Evolutionary conservation across 768 basidiomycete species (phyloP), one percentile per base, ranked within the genome.

Genomic region (Solioccasus polychromus): DNA sequence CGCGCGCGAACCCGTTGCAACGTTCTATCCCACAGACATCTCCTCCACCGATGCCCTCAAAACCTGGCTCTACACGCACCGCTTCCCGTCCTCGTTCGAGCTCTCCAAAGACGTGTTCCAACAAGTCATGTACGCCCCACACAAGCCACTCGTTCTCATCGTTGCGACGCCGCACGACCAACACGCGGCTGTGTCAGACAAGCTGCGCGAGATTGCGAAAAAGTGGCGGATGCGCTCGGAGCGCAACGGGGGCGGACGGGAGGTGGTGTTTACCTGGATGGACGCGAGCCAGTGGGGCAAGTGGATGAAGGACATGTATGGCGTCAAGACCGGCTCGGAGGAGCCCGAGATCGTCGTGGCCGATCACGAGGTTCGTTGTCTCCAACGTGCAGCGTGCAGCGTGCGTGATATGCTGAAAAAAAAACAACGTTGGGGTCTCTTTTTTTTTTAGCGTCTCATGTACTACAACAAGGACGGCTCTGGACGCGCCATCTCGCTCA

Each of bases 251-350:
- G 42, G 50, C 34, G 62, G 42, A 32, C 67, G 75, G 28, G 76
- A 81, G 34, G 84, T 95, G 0, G 78, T 93, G 39, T 96, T 93
- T 66, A 76, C 85, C 8, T 92, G 86, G 85, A 92, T 96, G 80
- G 91, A 99, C 59, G 78, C 72, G 2, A 82, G 80, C 20, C 78
- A 75, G 64, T 97, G 95, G 93, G 74, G 67, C 20, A 82, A 78
- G 40, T 97, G 93, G 93, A 71, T 95, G 69, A 92, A 89, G 73
- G 83, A 82, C 55, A 92, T 92, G 82, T 98, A 97, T 68, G 84
- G 85, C 23, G 70, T 92, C 54, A 70, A 65, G 52, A 46, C 52
- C 8, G 52, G 39, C 8, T 43, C 47, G 0, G 62, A n/a, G n/a
- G n/a, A 61, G 19, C 64, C 68, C 7, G 55, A 54, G 10, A 72